Percentiles rank a stretch among this genome's conserved stretches.
phyloP scores from a whole-genome alignment of 352 stramenopile species.

The Globisporangium solare region DNA sequence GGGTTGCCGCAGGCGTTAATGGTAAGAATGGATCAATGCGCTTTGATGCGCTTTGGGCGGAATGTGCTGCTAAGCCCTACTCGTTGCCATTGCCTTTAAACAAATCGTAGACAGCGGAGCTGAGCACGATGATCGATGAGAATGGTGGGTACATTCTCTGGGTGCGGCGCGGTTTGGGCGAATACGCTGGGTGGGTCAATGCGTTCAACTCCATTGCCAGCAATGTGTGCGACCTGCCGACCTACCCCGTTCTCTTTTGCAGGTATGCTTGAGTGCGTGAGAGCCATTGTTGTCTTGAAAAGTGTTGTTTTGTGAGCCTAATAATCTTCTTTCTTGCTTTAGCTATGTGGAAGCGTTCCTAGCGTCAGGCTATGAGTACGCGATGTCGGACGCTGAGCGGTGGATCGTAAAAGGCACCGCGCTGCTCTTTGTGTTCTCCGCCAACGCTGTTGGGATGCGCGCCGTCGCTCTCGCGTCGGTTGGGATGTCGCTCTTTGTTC shows the following conservation, averaged over 20 bases:
- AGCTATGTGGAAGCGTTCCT: conserved; percentile 81
- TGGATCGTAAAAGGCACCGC: conserved; percentile 73
- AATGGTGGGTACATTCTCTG: conserved; percentile 85
- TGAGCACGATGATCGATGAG: conserved; percentile 83
- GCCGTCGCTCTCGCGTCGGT: conserved; percentile 69
- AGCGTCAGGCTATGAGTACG: conserved; percentile 49
- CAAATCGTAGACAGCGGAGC: conserved; percentile 49
- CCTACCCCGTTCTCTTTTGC: conserved; percentile 82
- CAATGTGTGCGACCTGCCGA: conserved; percentile 82
- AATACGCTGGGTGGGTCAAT: conserved; percentile 82
- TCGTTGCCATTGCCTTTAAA: neutral
- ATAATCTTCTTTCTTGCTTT: neutral
- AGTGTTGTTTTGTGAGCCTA: neutral
- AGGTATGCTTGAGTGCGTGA: conserved; percentile 17
- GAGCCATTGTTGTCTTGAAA: neutral
- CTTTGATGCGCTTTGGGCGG: neutral
- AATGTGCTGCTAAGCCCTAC: neutral
- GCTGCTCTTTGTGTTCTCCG: conserved; percentile 62
- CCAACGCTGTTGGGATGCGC: conserved; percentile 76
- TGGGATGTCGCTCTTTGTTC: conserved; percentile 78
- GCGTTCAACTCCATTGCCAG: conserved; percentile 82
- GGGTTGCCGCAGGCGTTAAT: conserved; percentile 80
- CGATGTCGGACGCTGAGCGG: conserved; percentile 40
- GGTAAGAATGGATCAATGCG: conserved; percentile 19
- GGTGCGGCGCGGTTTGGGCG: conserved; percentile 73